Conservation (phyloP, 2,329 filamentous ascomycete species). For the Penicillium sp. region DNA sequence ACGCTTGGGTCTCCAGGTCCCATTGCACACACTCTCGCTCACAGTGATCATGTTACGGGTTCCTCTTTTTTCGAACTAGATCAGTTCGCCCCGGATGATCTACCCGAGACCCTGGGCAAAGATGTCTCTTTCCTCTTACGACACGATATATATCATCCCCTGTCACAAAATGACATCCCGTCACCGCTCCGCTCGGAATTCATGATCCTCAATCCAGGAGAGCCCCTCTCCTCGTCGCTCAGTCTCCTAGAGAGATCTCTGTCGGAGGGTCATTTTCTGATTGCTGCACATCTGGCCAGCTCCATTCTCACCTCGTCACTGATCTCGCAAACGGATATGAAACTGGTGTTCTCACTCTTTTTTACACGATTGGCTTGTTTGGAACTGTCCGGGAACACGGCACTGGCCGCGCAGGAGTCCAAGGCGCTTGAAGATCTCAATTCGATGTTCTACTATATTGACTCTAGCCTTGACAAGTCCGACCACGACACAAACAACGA, state of each 20-base stretch:
- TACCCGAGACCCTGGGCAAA: constrained; percentile 46
- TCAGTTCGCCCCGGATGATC: constrained; percentile 27
- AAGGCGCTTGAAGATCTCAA: constrained; percentile 57
- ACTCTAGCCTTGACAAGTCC: constrained; percentile 21
- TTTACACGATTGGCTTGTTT: constrained; percentile 78
- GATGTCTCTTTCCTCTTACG: constrained; percentile 77
- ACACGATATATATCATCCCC: constrained; percentile 74
- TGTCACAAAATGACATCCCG: constrained; percentile 58
- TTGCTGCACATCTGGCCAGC: constrained; percentile 55
- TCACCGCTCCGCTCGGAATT: constrained; percentile 63
- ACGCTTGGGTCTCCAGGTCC: constrained; percentile 14
- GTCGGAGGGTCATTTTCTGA: constrained; percentile 68
- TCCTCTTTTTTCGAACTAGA: constrained; percentile 32
- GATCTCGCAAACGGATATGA: constrained; percentile 47
- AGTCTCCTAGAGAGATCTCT: constrained; percentile 59
- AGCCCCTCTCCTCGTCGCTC: constrained; percentile 43
- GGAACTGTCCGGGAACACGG: constrained; percentile 66
- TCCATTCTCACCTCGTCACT: constrained; percentile 39
- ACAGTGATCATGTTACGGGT: constrained; percentile 18
- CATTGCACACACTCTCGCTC: constrained; percentile 11
- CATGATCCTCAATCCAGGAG: constrained; percentile 56
- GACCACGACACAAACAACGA: constrained; percentile 50
- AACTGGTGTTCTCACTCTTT: constrained; percentile 66
- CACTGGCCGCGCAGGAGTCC: constrained; percentile 61
- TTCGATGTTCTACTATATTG: constrained; percentile 49